Evolutionary conservation across 495 filamentous ascomycete genomes (phyloP), one percentile per base, ranked within the genome.

Genomic region (Penicillium nucicola): DNA sequence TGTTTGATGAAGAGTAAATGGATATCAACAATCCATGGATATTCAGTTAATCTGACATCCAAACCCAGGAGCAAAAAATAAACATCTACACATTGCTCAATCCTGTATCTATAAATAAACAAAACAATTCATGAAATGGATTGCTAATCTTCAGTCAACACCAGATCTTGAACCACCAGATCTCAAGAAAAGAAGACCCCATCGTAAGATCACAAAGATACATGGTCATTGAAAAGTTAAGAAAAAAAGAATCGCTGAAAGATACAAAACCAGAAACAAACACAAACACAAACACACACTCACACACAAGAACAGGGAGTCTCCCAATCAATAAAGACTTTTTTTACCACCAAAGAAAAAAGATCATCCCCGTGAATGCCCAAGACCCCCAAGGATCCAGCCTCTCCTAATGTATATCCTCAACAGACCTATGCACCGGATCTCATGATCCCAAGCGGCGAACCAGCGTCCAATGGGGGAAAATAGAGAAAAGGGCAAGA

Each of bases 381-480:
- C 25, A 28, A 28, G 25, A 9, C 4, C 25, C 25, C 25, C 22
- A 22, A 22, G 9, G 3, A 55, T 37, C 22, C 32, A 32, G 34
- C 28, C 13, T 45, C 49, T 28, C 30, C 55, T 39, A 22, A 22
- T 2, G 20, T 22, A 22, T 2, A 22, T 22, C 20, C 20, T 22
- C 20, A 22, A 22, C 2, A 22, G 2, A 5, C 20, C 20, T 5
- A 22, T 22, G 20, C 5, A 22, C 20, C 20, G 20, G 5, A 3
- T 22, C 20, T 22, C 20, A 22, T 5, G 20, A 22, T 22, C 20
- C 20, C 20, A 22, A 22, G 55, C 69, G 67, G 69, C 73, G 71
- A 70, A 71, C 73, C 73, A 77, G 73, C 73, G 73, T 74, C 69
- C 64, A 64, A 63, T 47, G 57, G 59, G 62, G 62, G n/a, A n/a